These are phyloP conservation scores for Colletotrichum cereale DNA, from an alignment of 2,329 filamentous ascomycete species.

Conservation along the genomic window DNA sequence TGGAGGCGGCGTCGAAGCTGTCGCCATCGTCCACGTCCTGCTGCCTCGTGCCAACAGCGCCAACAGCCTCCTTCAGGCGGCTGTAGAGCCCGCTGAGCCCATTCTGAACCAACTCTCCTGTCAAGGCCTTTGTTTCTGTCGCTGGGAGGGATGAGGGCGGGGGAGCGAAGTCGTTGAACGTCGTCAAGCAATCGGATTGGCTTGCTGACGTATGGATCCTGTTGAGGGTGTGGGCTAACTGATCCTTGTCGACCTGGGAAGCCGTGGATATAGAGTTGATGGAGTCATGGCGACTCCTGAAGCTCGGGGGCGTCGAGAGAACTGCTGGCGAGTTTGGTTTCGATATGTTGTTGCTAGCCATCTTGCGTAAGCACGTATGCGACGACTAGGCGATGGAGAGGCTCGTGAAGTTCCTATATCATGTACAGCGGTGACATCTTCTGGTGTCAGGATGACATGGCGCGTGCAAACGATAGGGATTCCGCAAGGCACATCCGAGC, in stretches of 20 bases:
- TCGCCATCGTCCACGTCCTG: conserved; percentile 59
- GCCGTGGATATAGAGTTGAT: conserved; percentile 56
- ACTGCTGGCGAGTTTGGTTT: conserved; percentile 48
- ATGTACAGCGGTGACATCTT: conserved; percentile 25
- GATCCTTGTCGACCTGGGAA: conserved; percentile 72
- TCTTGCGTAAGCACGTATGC: conserved; percentile 36
- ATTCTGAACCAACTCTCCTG: conserved; percentile 83
- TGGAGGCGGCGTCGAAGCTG: conserved; percentile 57
- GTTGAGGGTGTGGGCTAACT: conserved; percentile 82
- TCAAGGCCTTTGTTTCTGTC: conserved; percentile 76
- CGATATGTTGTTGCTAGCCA: conserved; percentile 49
- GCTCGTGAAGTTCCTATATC: conserved; percentile 16
- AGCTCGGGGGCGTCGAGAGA: conserved; percentile 48
- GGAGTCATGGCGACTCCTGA: conserved; percentile 54
- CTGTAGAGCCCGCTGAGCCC: conserved; percentile 91
- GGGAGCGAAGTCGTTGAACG: conserved; percentile 91
- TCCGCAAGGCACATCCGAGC: neutral
- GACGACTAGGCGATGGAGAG: conserved; percentile 14
- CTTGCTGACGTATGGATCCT: conserved; percentile 92
- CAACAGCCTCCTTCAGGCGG: conserved; percentile 85
- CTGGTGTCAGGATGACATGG: conserved; percentile 26
- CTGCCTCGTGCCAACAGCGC: conserved; percentile 66
- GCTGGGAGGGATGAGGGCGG: conserved; percentile 70
- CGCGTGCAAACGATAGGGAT: neutral
- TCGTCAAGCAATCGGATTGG: conserved; percentile 85